Evolutionary conservation across 208 protist genomes (phyloP).

Genomic region (Crithidia sp.): DNA sequence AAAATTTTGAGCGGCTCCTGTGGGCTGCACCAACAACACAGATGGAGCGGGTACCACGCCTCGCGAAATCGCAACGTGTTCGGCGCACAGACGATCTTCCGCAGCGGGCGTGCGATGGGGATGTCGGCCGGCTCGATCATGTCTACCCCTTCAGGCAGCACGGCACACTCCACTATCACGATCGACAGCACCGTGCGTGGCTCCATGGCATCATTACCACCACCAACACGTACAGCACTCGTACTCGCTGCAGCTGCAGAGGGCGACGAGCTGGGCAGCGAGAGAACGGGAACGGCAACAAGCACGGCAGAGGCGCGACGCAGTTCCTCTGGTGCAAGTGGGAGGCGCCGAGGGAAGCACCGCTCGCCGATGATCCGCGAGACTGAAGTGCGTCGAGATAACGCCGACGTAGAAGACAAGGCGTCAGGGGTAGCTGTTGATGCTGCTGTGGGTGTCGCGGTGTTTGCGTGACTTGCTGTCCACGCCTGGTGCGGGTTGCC

Average conservation of each 20-base stretch:
- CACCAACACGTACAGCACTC: not conserved
- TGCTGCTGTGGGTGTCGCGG: not conserved
- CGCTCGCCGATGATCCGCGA: not conserved
- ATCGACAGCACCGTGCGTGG: slow-evolving; percentile 9
- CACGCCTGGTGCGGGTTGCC: slow-evolving; percentile 15
- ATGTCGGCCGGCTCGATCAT: slow-evolving; percentile 19
- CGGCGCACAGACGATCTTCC: slow-evolving; percentile 41
- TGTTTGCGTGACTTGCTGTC: not conserved
- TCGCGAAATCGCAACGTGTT: slow-evolving; percentile 66
- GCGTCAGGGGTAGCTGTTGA: too few relatives aligned
- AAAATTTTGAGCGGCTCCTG: not conserved
- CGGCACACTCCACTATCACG: slow-evolving; percentile 33
- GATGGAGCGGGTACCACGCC: slow-evolving; percentile 54
- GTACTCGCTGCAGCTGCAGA: slow-evolving; percentile 1
- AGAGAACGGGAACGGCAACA: slow-evolving; percentile 23
- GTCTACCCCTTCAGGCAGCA: slow-evolving; percentile 35
- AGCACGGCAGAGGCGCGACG: slow-evolving; percentile 21
- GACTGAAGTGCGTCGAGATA: not conserved
- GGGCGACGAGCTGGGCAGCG: slow-evolving; percentile 5
- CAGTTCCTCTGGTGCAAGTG: slow-evolving; percentile 6
- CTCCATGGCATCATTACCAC: not conserved
- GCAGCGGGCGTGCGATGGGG: slow-evolving; percentile 21
- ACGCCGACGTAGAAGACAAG: not conserved
- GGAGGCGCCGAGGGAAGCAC: slow-evolving; percentile 29
- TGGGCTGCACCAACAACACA: slow-evolving; percentile 50